Conservation (phyloP, 2,329 filamentous ascomycete species). For the Penicillium palitans region DNA sequence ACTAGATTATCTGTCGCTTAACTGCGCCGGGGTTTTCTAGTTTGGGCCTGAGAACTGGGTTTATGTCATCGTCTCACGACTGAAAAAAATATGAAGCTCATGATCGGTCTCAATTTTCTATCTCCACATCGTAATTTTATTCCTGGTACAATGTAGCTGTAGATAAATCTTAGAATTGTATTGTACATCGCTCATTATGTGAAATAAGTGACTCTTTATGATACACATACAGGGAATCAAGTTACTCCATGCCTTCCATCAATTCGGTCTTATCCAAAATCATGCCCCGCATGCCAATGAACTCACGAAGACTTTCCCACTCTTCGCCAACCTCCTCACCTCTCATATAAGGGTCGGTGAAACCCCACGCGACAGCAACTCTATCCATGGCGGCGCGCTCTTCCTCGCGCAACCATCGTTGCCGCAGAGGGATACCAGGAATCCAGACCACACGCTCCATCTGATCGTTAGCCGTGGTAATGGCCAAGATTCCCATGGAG, state of each 20-base stretch:
- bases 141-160: not conserved
- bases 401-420: conserved; percentile 85
- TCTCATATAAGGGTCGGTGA: conserved; percentile 73
- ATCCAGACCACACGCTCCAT: conserved; percentile 93
- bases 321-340: conserved; percentile 90
- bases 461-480: conserved; percentile 88
- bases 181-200: not conserved
- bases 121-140: conserved; percentile 5
- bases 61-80: conserved; percentile 33
- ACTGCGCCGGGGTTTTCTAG: conserved; percentile 26
- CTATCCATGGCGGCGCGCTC: conserved; percentile 84
- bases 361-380: conserved; percentile 87
- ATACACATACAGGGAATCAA: conserved; percentile 7
- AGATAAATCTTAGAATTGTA: not conserved
- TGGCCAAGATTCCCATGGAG: conserved; percentile 77
- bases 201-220: not conserved
- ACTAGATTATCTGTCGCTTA: conserved; percentile 62
- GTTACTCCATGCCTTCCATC: conserved; percentile 85
- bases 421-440: conserved; percentile 73
- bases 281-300: conserved; percentile 81
- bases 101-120: conserved; percentile 28
- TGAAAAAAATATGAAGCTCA: conserved; percentile 37
- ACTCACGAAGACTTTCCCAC: conserved; percentile 83
- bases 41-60: conserved; percentile 29
- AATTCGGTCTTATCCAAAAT: conserved; percentile 83